A percentile compares a stretch with the other conserved stretches of the same genome.
phyloP scores from a whole-genome alignment of 345 rosid genomes.

The Melastoma malabathricum region DNA sequence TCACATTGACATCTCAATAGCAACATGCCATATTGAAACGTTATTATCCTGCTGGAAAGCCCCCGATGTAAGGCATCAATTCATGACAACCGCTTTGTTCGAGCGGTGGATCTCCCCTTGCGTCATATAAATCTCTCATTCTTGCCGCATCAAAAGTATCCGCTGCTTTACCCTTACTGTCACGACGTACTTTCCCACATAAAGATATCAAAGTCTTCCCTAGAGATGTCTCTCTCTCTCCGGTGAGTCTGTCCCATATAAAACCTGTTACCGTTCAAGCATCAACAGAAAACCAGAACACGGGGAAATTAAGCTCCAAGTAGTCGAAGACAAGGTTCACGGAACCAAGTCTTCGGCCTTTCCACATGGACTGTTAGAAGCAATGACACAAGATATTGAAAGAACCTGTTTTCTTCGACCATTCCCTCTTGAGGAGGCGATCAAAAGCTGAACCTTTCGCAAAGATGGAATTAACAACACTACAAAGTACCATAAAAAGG shows the following conservation, averaged over 20 bases:
- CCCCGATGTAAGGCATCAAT: conserved; percentile 17
- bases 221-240: conserved; percentile 14
- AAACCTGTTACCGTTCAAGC: conserved; percentile 1
- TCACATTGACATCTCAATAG: conserved; percentile 28
- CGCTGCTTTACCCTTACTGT: conserved; percentile 22
- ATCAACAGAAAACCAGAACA: background rate
- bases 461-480: too few relatives aligned
- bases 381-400: too few relatives aligned
- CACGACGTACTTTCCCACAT: conserved; percentile 34
- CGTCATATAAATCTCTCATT: conserved; percentile 30
- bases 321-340: too few relatives aligned
- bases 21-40: conserved; percentile 43
- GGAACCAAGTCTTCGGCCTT: too few relatives aligned
- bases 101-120: conserved; percentile 48
- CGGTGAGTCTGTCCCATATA: conserved; percentile 21
- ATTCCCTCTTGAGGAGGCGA: too few relatives aligned
- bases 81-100: conserved; percentile 3
- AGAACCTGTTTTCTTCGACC: too few relatives aligned
- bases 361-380: too few relatives aligned
- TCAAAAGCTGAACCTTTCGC: too few relatives aligned
- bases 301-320: too few relatives aligned
- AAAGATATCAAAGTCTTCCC: conserved; percentile 25
- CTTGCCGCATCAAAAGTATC: conserved; percentile 23
- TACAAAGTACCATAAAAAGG: too few relatives aligned
- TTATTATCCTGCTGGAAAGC: conserved; percentile 30